These are phyloP conservation scores for Amanita exitialis DNA, from an alignment of 768 basidiomycete genomes.

Conservation along the genomic window DNA sequence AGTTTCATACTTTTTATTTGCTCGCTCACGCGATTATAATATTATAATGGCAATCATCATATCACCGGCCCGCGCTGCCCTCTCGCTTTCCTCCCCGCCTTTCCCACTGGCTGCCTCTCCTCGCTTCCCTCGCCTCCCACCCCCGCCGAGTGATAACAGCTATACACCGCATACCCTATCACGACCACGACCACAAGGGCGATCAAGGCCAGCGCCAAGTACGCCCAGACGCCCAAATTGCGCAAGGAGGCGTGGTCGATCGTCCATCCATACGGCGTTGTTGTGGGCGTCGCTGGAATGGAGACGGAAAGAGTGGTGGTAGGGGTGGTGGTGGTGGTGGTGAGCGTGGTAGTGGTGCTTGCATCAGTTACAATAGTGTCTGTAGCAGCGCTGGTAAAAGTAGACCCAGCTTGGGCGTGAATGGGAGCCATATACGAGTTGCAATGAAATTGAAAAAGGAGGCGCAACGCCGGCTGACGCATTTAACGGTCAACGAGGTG, in stretches of 20 bases:
- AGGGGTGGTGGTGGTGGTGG: no score
- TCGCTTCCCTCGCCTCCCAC: no score
- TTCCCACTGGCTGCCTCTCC: neutral
- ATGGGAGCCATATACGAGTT: neutral
- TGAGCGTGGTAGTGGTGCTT: neutral
- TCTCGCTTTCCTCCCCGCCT: neutral
- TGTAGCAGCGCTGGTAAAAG: neutral
- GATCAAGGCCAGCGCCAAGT: neutral
- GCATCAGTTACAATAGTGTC: no score
- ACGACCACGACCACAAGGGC: neutral
- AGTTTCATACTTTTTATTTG: no score
- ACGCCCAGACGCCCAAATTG: constrained; percentile 2
- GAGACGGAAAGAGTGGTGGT: no score
- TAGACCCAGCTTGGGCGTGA: neutral
- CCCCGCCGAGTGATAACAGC: neutral
- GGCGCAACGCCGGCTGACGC: neutral
- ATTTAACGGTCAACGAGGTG: no score
- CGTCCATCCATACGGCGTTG: neutral
- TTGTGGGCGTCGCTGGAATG: neutral
- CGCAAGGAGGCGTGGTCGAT: neutral
- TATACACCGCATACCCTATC: neutral
- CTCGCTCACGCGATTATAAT: no score
- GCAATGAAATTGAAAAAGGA: neutral
- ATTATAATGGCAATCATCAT: no score
- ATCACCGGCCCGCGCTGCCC: neutral